Evolutionary conservation across 805 yeast species (phyloP).

Genomic region (Yamadazyma akitaensis): DNA sequence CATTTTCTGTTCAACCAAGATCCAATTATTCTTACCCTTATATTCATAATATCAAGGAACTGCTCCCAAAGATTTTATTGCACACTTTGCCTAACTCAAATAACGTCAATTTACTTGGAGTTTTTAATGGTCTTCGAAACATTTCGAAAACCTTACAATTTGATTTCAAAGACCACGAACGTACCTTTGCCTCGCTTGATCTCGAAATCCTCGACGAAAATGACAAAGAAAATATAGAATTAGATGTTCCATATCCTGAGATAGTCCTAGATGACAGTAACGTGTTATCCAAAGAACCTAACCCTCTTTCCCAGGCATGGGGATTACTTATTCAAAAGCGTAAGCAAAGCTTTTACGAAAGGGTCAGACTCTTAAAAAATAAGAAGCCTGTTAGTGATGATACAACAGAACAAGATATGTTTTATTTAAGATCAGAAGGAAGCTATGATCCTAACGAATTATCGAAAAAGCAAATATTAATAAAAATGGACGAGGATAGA

Average conservation of each 20-base stretch:
- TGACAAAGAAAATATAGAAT: conserved; percentile 31
- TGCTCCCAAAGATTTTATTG: conserved; percentile 32
- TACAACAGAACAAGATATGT: conserved; percentile 26
- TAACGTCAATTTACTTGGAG: conserved; percentile 35
- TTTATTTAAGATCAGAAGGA: conserved; percentile 22
- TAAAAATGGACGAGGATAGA: conserved; percentile 88
- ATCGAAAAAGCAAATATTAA: conserved; percentile 54
- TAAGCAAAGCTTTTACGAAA: conserved; percentile 50
- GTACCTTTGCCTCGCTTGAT: conserved; percentile 24
- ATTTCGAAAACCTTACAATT: conserved; percentile 35
- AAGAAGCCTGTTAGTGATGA: conserved; percentile 21
- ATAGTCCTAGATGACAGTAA: conserved; percentile 13
- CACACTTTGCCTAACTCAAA: conserved; percentile 35
- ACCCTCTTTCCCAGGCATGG: conserved; percentile 44
- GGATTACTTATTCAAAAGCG: conserved; percentile 43
- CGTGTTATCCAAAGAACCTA: conserved; percentile 16
- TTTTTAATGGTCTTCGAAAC: conserved; percentile 32
- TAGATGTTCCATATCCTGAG: conserved; percentile 35
- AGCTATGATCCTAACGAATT: conserved; percentile 19
- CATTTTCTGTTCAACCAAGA: conserved; percentile 32
- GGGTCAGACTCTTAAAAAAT: conserved; percentile 39
- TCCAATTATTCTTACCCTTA: conserved; percentile 35
- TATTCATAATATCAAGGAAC: conserved; percentile 28
- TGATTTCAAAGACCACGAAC: conserved; percentile 23
- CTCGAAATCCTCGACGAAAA: conserved; percentile 30